Base-by-base conservation (phyloP, 192 early-diverging fungal genomes). In the Chytriomyces sp. region DNA sequence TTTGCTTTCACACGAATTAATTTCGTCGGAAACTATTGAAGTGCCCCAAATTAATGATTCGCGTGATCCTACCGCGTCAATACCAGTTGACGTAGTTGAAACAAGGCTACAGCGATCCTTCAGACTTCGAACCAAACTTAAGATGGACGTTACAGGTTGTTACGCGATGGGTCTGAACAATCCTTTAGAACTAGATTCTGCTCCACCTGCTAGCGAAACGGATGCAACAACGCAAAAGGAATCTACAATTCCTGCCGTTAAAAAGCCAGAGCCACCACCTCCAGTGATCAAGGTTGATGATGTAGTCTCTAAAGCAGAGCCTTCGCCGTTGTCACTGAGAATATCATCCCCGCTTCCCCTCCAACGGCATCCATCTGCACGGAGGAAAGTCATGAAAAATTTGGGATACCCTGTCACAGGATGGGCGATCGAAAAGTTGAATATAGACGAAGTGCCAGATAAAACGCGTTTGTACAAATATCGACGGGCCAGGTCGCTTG, bases 161-260 rank as follows among this genome's bases (percentile, higher is more conserved):
- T 70, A 59, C 41, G 68, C 68, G 17, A 70, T 70, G 68, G 68
- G 68, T 37, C 40, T 70, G 19, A 37, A n/a, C 25, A 57, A 39
- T 5, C 68, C 68, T 6, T 17, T 38, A 7, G 68, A 70, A 40
- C 25, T 38, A 14, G 68, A 59, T 39, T 70, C 52, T 33, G 14
- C 55, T 8, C 55, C 68, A 30, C 52, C 65, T 17, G 26, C 36
- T 10, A 12, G 25, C 22, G 22, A 52, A 28, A 37, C 68, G 8
- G 38, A 59, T 26, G 25, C 17, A 8, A 10, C 41, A 1, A 0
- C n/a, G 32, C 26, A 39, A 52, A 6, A n/a, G 6, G 26, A 70
- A 56, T 30, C 26, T 38, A 26, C 14, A 25, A 26, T n/a, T 14
- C 8, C 32, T 41, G 52, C 5, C 12, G 12, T 26, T 0, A 1